A percentile compares a stretch with the other conserved stretches of the same genome.
phyloP scores from a whole-genome alignment of 352 stramenopile species.

The Globisporangium cylindrosporum region DNA sequence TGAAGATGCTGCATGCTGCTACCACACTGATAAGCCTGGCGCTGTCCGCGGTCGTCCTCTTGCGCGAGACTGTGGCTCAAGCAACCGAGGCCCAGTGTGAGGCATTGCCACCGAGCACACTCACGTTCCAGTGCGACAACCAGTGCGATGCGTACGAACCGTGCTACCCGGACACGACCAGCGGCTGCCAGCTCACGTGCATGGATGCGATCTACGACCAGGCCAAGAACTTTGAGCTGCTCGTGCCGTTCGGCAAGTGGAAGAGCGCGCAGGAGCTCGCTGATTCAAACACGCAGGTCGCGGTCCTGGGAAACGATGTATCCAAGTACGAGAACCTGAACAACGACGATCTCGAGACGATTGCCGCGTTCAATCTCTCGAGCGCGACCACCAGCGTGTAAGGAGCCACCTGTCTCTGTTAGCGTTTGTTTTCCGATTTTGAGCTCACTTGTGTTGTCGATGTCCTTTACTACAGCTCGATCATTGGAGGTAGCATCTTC shows the following conservation, averaged over 20 bases:
- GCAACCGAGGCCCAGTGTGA: not conserved
- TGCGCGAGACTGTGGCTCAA: not conserved
- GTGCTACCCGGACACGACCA: constrained; percentile 3
- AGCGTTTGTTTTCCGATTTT: no score
- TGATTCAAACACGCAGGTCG: not conserved
- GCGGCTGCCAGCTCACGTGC: not conserved
- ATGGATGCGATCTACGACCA: not conserved
- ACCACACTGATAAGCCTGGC: not conserved
- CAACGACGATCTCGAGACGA: not conserved
- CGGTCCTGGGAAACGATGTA: not conserved
- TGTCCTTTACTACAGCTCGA: no score
- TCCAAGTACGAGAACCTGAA: not conserved
- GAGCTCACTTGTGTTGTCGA: no score
- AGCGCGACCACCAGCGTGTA: not conserved
- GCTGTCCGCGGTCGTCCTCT: not conserved
- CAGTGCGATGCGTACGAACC: not conserved
- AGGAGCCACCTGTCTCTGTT: not conserved
- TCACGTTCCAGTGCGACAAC: constrained; percentile 9
- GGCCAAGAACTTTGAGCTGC: not conserved
- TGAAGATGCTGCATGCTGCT: not conserved
- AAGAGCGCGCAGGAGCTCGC: constrained; percentile 6
- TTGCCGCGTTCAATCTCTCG: not conserved
- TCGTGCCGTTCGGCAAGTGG: constrained; percentile 8
- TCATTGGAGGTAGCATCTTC: not conserved
- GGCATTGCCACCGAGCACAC: not conserved